phyloP scores from a whole-genome alignment of 2,329 filamentous ascomycete genomes.

The Hymenoscyphus albidus region DNA sequence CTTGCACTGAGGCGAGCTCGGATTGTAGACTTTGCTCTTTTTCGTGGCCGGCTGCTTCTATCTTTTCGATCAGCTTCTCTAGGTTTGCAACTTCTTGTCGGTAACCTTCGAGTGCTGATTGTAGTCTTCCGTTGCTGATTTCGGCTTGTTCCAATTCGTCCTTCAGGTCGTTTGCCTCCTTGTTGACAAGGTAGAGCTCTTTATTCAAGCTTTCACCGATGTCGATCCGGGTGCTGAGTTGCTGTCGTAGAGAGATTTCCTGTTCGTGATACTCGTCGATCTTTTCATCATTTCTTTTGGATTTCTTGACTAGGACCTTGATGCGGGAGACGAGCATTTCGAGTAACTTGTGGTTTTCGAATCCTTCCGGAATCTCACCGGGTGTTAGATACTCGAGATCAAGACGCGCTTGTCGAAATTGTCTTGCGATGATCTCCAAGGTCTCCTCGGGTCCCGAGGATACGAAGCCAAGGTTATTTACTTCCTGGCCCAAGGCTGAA shows the following conservation, averaged over 20 bases:
- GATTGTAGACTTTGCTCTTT: slow-evolving; percentile 17
- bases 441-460: slow-evolving; percentile 39
- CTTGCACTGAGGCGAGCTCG: slow-evolving; percentile 23
- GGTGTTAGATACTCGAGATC: slow-evolving; percentile 61
- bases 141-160: slow-evolving; percentile 36
- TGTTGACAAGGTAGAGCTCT: slow-evolving; percentile 36
- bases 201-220: slow-evolving; percentile 47
- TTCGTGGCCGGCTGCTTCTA: slow-evolving; percentile 40
- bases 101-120: slow-evolving; percentile 50
- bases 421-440: slow-evolving; percentile 43
- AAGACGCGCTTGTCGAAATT: slow-evolving; percentile 54
- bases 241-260: slow-evolving; percentile 52
- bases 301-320: slow-evolving; percentile 45
- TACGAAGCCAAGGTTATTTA: slow-evolving; percentile 50
- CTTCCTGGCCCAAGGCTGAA: slow-evolving; percentile 44
- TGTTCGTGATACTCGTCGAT: slow-evolving; percentile 59
- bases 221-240: slow-evolving; percentile 50
- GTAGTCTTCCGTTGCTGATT: slow-evolving; percentile 47
- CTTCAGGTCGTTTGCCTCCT: slow-evolving; percentile 17
- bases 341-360: slow-evolving; percentile 47
- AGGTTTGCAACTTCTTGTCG: slow-evolving; percentile 51
- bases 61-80: slow-evolving; percentile 46
- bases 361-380: slow-evolving; percentile 52
- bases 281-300: slow-evolving; percentile 47
- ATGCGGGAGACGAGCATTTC: slow-evolving; percentile 51